phyloP scores from a whole-genome alignment of 169 alveolate genomes.

The Eimeria sp. region DNA sequence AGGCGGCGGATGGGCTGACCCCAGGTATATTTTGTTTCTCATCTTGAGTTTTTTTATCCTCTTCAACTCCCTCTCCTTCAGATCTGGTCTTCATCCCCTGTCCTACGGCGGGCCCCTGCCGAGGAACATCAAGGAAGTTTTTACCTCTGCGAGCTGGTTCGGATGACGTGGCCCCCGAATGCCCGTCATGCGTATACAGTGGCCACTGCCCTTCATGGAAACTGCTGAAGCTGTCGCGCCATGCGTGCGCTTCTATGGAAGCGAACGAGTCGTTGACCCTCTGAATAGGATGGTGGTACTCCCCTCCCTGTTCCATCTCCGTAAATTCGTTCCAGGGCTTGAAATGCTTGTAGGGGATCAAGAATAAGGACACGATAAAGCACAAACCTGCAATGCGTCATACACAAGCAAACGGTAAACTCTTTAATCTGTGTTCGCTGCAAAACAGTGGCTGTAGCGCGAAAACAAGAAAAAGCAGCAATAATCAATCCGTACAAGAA shows the following conservation, averaged over 20 bases:
- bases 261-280: conserved; percentile 80
- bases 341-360: conserved; percentile 68
- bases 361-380: conserved; percentile 31
- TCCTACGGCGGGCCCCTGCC: conserved; percentile 36
- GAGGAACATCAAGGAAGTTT: conserved; percentile 31
- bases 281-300: conserved; percentile 60
- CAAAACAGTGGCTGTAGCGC: not conserved
- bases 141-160: conserved; percentile 26
- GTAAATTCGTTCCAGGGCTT: conserved; percentile 80
- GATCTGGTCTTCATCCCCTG: conserved; percentile 24
- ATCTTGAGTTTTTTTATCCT: not conserved
- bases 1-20: not conserved
- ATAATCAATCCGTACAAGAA: not conserved
- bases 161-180: conserved; percentile 44
- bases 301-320: conserved; percentile 66
- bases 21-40: conserved; percentile 33
- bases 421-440: not conserved
- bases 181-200: conserved; percentile 37
- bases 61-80: conserved; percentile 26
- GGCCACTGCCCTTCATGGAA: conserved; percentile 79
- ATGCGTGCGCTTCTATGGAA: conserved; percentile 78
- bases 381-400: conserved; percentile 60
- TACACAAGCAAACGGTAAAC: not conserved
- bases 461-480: not conserved
- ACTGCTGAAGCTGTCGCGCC: conserved; percentile 82